phyloP scores from a whole-genome alignment of 306 rosid species.

The Spatholobus suberectus region DNA sequence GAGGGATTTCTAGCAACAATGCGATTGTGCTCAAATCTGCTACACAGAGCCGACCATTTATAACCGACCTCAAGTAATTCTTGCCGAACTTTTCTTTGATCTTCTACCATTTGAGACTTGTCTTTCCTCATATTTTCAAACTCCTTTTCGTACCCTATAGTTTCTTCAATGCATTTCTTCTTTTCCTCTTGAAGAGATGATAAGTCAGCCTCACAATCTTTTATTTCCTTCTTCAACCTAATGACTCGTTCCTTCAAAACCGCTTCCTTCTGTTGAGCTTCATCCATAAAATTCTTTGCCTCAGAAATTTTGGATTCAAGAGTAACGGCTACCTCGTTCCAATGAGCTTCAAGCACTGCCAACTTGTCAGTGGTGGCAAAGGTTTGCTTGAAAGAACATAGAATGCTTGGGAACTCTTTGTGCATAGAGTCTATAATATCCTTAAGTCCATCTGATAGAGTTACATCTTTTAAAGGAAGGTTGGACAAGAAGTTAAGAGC shows the following conservation, averaged over 20 bases:
- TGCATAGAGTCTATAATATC: slow-evolving; percentile 22
- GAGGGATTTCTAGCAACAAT: neutral
- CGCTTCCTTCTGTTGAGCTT: slow-evolving; percentile 29
- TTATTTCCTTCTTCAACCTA: slow-evolving; percentile 26
- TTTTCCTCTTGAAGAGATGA: slow-evolving; percentile 31
- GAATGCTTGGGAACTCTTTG: slow-evolving; percentile 25
- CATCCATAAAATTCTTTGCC: neutral
- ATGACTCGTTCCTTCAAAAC: neutral
- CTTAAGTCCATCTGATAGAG: slow-evolving; percentile 20
- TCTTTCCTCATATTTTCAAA: slow-evolving; percentile 4
- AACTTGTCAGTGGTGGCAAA: neutral
- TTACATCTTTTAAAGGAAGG: slow-evolving; percentile 28
- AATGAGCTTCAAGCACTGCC: neutral
- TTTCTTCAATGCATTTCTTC: slow-evolving; percentile 27
- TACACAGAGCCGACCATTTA: slow-evolving; percentile 37
- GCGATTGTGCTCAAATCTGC: neutral
- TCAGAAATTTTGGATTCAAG: slow-evolving; percentile 24
- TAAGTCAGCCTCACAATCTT: slow-evolving; percentile 6
- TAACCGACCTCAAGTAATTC: slow-evolving; percentile 12
- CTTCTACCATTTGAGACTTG: slow-evolving; percentile 30
- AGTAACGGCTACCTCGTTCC: neutral
- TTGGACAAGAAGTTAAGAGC: slow-evolving; percentile 44
- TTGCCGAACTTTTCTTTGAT: slow-evolving; percentile 12
- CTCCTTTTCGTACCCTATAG: neutral
- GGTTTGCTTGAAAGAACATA: slow-evolving; percentile 39